Conservation (phyloP, 257 asterid species). For the Lantana camara region DNA sequence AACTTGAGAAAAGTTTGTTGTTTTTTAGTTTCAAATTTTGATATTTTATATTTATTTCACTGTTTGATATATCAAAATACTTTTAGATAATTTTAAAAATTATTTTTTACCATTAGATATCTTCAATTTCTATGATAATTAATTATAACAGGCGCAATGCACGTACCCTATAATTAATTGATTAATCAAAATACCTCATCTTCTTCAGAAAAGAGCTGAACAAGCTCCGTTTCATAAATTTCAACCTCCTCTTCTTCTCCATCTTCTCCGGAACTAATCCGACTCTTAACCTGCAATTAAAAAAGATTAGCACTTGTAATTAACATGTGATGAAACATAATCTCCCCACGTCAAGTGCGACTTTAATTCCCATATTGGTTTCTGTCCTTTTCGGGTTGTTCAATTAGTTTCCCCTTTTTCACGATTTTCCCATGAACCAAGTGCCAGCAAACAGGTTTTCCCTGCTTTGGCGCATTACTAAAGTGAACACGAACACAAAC, state of each 20-base stretch:
- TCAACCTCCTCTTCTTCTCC: constrained; percentile 51
- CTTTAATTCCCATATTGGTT: not conserved
- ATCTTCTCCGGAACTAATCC: constrained; percentile 40
- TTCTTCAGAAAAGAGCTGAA: constrained; percentile 75
- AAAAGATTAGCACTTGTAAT: not conserved
- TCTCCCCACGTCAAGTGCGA: not conserved
- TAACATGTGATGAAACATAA: constrained; percentile 1
- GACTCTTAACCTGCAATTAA: constrained; percentile 52
- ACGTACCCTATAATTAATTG: too few species aligned
- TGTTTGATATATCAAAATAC: too few species aligned
- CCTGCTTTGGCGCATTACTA: constrained; percentile 31
- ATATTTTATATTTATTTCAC: too few species aligned
- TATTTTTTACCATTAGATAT: too few species aligned
- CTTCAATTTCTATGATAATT: too few species aligned
- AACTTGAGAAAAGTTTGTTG: too few species aligned
- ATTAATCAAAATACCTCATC: constrained; percentile 62
- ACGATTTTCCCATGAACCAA: constrained; percentile 48
- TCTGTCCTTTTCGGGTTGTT: constrained; percentile 46
- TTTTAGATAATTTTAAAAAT: too few species aligned
- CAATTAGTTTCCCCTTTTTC: constrained; percentile 41
- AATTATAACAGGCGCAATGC: not conserved
- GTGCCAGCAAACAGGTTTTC: constrained; percentile 29
- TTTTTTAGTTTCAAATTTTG: too few species aligned
- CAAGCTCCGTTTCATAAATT: constrained; percentile 67
- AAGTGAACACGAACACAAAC: constrained; percentile 15